These are phyloP conservation scores for Phytophthora fragariaefolia DNA, from an alignment of 352 stramenopile species.

Conservation along the genomic window DNA sequence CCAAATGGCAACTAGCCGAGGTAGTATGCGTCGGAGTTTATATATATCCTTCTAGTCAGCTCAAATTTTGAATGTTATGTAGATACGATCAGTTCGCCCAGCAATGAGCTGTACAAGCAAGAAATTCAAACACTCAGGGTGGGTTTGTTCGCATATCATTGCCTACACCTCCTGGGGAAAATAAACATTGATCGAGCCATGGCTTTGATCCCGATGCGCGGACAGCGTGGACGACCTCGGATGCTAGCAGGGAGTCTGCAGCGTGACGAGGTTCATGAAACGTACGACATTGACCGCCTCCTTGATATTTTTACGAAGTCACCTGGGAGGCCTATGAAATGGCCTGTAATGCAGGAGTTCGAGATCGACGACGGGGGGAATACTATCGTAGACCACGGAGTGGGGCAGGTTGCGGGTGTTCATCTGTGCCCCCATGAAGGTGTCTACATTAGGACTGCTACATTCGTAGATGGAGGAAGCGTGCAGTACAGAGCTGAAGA, in stretches of 20 bases:
- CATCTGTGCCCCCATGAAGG: constrained; percentile 1
- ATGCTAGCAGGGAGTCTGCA: not conserved
- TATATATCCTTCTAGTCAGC: not conserved
- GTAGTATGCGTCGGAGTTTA: not conserved
- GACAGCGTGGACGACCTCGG: constrained; percentile 1
- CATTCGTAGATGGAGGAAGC: constrained; percentile 8
- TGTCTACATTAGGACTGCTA: constrained; percentile 8
- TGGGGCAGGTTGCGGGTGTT: constrained; percentile 9
- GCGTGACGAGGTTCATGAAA: not conserved
- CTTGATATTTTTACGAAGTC: not conserved
- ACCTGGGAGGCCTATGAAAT: constrained; percentile 7
- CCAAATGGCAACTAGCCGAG: not conserved
- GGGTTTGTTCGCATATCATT: constrained; percentile 11
- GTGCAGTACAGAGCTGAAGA: constrained; percentile 4
- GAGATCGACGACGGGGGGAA: not conserved
- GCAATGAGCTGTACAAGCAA: constrained; percentile 11
- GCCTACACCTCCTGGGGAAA: constrained; percentile 15
- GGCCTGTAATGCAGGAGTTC: constrained; percentile 11
- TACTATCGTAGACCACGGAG: not conserved
- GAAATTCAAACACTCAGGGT: constrained; percentile 5
- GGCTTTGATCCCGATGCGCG: constrained; percentile 3
- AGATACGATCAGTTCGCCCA: not conserved
- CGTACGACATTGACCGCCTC: constrained; percentile 1
- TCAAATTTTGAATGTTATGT: not conserved
- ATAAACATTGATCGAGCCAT: constrained; percentile 2